Evolutionary conservation across 371 early-diverging fungal species (phyloP), one percentile per base, ranked within the genome.

Genomic region (Syncephalastrum contaminatum): DNA sequence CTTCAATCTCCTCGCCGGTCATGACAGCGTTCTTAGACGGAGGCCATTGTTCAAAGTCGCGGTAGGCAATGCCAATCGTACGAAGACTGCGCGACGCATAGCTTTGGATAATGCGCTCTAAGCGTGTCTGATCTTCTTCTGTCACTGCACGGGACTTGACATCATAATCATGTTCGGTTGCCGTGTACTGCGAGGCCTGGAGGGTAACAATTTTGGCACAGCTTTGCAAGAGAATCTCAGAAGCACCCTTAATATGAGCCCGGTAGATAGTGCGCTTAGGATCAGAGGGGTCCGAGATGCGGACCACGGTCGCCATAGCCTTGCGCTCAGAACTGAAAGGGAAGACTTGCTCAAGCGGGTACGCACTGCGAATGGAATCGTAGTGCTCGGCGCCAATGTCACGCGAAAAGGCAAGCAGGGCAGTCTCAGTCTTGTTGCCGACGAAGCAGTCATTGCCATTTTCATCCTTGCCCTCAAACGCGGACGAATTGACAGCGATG

Each of bases 391-490:
- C 81, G 30, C 76, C 82, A 27, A 77, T 57, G 21, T 74, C 68
- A 8, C 72, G 82, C 41, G 83, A 73, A 51, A 82, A 86, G 25
- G 81, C 81, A 5, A 97, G 70, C 19, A 97, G 57, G 1, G 96
- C 94, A 5, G 89, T 86, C 65, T 97, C 97, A 1, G 94, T 95
- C 76, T 94, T 94, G 72, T 88, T 89, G n/a, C 88, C 87, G n/a
- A 88, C 72, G 58, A 85, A 81, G n/a, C 62, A 66, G 13, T 63
- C 43, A 18, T 74, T 58, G 4, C 88, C 88, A 36, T 73, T 73
- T 7, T 84, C 81, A 59, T 85, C 84, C 51, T 70, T 80, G 53
- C 77, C 78, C 56, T 89, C 88, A 60, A 88, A 89, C n/a, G 92
- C 94, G 14, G 89, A 84, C 2, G 91, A 89, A 69, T 96, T 96